phyloP scores from a whole-genome alignment of 202 grass and related monocot species.

The Cymbopogon flexuosus region DNA sequence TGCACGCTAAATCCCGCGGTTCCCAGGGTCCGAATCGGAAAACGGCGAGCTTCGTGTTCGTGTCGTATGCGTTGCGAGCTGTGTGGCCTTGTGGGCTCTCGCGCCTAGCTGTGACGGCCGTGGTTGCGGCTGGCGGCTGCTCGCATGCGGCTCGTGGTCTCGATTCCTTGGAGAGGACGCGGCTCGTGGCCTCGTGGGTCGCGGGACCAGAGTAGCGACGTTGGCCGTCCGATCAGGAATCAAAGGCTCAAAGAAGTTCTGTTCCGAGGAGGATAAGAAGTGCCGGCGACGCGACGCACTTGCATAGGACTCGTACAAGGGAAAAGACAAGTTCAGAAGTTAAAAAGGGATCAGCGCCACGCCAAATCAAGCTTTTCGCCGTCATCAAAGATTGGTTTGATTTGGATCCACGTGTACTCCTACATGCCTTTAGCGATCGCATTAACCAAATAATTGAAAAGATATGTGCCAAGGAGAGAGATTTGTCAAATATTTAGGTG shows the following conservation, averaged over 20 bases:
- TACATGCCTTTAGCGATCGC: neutral
- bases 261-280: neutral
- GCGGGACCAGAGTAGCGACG: neutral
- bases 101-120: neutral
- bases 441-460: neutral
- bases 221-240: neutral
- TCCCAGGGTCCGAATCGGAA: conserved; percentile 18
- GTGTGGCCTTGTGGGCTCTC: neutral
- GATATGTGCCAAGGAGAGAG: no score
- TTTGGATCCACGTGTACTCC: neutral
- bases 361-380: neutral
- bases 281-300: no score
- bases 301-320: neutral
- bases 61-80: neutral
- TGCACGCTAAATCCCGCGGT: neutral
- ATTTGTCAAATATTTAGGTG: no score
- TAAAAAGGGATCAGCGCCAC: neutral
- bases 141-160: neutral
- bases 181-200: neutral
- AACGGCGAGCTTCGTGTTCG: conserved; percentile 7
- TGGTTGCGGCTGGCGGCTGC: neutral
- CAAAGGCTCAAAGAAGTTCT: neutral
- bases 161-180: neutral
- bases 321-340: neutral
- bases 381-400: neutral